A percentile compares a stretch with the other conserved stretches of the same genome.
Evolutionary conservation across 352 stramenopile genomes (phyloP).

Genomic region (Blastocystis hominis): DNA sequence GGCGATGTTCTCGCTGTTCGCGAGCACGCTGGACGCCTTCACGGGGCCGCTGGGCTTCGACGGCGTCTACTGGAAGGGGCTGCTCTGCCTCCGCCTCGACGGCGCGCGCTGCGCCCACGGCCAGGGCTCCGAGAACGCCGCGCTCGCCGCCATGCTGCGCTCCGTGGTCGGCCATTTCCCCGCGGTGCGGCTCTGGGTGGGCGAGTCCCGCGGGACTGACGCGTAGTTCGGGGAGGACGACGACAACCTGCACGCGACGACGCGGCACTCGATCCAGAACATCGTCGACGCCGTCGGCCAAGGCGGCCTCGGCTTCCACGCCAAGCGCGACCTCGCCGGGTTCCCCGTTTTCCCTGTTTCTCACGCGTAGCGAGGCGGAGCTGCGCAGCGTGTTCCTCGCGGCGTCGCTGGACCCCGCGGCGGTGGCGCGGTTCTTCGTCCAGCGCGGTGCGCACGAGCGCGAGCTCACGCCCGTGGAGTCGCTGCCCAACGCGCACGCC

Average conservation of each 20-base stretch:
- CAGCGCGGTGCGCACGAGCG: not conserved
- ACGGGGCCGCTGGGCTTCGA: not conserved
- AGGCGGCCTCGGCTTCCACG: not conserved
- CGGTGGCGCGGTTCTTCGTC: not conserved
- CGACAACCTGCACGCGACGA: not conserved
- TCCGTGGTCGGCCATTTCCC: not conserved
- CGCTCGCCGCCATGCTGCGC: not conserved
- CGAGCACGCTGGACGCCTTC: not conserved
- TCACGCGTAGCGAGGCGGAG: not conserved
- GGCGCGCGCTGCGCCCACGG: not conserved
- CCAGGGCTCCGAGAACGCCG: not conserved
- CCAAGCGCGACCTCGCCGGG: not conserved
- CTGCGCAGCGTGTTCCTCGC: not conserved
- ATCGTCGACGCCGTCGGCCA: not conserved
- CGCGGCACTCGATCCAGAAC: not conserved
- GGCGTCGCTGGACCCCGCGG: not conserved
- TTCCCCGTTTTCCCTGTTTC: too few species aligned
- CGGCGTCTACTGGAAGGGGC: conserved; percentile 5
- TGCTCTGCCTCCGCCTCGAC: conserved; percentile 19
- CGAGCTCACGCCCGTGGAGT: not conserved
- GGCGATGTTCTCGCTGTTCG: not conserved
- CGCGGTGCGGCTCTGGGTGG: not conserved
- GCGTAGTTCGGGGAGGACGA: conserved; percentile 25
- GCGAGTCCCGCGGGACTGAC: not conserved
- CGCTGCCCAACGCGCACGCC: not conserved